Percentiles rank a stretch among this genome's conserved stretches.
Evolutionary conservation across 306 rosid species (phyloP).

Genomic region (Gleditsia sinensis): DNA sequence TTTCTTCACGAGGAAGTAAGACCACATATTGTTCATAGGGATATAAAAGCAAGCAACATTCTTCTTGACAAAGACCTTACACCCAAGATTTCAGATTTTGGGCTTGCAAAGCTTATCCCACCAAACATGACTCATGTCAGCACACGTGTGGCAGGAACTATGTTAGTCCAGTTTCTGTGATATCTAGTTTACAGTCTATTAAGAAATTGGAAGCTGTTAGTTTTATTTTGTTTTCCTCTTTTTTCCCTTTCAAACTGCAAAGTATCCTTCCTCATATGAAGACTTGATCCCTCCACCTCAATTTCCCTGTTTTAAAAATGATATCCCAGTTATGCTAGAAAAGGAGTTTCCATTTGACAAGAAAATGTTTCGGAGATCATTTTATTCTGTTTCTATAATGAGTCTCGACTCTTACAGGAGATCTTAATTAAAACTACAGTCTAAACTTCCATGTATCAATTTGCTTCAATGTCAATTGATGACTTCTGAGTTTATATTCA

Average conservation of each 20-base stretch:
- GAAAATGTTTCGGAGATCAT: no score
- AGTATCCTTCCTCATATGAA: constrained; percentile 10
- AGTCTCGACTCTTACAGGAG: background rate
- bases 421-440: background rate
- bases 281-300: background rate
- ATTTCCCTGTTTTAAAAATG: background rate
- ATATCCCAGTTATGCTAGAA: background rate
- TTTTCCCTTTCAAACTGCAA: background rate
- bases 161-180: constrained; percentile 47
- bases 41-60: constrained; percentile 96
- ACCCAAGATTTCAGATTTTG: constrained; percentile 92
- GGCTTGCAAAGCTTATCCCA: constrained; percentile 92
- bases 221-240: background rate
- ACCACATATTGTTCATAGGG: constrained; percentile 88
- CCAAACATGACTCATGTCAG: constrained; percentile 83
- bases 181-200: background rate
- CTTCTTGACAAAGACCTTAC: constrained; percentile 74
- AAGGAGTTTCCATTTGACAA: constrained; percentile 7
- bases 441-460: background rate
- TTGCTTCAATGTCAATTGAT: background rate
- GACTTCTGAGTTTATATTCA: constrained; percentile 1
- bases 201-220: constrained; percentile 2
- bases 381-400: no score
- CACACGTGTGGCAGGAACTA: constrained; percentile 97
- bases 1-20: constrained; percentile 87